Percentiles rank a stretch among this genome's conserved stretches.
Conservation (phyloP, 495 filamentous ascomycete species). For the Trichoderma gamsii region DNA sequence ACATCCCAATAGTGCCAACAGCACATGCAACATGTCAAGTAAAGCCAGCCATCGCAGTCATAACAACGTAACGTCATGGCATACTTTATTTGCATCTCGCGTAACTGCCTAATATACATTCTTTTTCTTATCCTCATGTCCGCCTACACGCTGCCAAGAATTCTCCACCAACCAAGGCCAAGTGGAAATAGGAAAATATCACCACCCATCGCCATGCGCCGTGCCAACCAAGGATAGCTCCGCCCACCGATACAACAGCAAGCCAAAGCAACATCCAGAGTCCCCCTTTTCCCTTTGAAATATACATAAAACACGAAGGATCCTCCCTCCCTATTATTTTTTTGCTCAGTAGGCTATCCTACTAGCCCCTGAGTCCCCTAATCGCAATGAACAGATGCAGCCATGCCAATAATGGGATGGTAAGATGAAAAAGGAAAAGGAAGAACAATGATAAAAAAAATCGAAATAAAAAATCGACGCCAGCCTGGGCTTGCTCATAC, state of each 20-base stretch:
- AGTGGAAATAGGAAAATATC: slow-evolving; percentile 13
- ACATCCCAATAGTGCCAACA: no score
- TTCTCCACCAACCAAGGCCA: slow-evolving; percentile 2
- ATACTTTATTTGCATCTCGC: slow-evolving; percentile 2
- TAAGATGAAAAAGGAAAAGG: slow-evolving; percentile 2
- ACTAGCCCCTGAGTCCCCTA: slow-evolving; percentile 3
- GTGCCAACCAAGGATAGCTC: slow-evolving; percentile 1
- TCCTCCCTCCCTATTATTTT: slow-evolving; percentile 6
- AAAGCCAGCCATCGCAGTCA: background rate
- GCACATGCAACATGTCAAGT: background rate
- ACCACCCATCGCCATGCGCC: slow-evolving; percentile 12
- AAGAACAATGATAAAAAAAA: background rate
- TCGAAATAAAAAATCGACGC: background rate
- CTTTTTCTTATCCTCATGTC: background rate
- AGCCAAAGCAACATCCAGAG: slow-evolving; percentile 10
- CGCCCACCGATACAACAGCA: background rate
- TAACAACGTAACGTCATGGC: slow-evolving; percentile 1
- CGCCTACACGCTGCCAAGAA: background rate
- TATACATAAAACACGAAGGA: slow-evolving; percentile 10
- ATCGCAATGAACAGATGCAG: slow-evolving; percentile 10
- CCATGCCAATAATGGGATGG: slow-evolving; percentile 5
- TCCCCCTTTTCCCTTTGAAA: slow-evolving; percentile 14
- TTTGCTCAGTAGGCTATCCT: background rate
- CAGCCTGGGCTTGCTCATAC: slow-evolving; percentile 12
- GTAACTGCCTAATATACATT: slow-evolving; percentile 12